Conservation (phyloP, 495 filamentous ascomycete species). For the Platismatia glauca region DNA sequence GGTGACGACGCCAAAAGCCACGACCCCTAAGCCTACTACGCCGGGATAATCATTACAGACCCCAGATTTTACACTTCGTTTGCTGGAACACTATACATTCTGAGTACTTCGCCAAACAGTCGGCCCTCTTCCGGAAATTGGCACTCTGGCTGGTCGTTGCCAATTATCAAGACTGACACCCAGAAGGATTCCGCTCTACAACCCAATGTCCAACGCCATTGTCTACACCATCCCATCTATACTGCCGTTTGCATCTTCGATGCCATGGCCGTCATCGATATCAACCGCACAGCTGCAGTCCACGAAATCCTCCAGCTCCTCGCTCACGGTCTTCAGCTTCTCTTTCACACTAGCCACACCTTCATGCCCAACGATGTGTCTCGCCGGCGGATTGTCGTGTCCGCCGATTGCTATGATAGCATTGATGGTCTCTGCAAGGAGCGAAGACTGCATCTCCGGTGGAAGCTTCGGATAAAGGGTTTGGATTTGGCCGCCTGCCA, state of each 20-base stretch:
- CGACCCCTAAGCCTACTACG: slow-evolving; percentile 14
- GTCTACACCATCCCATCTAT: slow-evolving; percentile 1
- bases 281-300: slow-evolving; percentile 80
- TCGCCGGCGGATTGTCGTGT: slow-evolving; percentile 88
- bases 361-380: slow-evolving; percentile 90
- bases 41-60: slow-evolving; percentile 1
- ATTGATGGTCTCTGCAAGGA: slow-evolving; percentile 83
- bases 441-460: slow-evolving; percentile 50
- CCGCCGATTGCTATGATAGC: slow-evolving; percentile 86
- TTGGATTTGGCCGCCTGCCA: slow-evolving; percentile 43
- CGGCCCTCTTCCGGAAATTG: not conserved
- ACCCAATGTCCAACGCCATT: not conserved
- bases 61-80: not conserved
- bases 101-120: not conserved
- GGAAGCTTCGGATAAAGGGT: slow-evolving; percentile 65
- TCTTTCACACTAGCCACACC: slow-evolving; percentile 84
- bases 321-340: slow-evolving; percentile 91
- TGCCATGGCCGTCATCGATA: slow-evolving; percentile 44
- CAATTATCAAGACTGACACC: not conserved
- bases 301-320: slow-evolving; percentile 93
- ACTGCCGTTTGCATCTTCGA: slow-evolving; percentile 8
- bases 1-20: slow-evolving; percentile 20
- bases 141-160: not conserved
- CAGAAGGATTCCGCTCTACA: not conserved
- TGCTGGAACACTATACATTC: not conserved